These are phyloP conservation scores for Leccinellum luteum DNA, from an alignment of 768 basidiomycete species.

Conservation along the genomic window DNA sequence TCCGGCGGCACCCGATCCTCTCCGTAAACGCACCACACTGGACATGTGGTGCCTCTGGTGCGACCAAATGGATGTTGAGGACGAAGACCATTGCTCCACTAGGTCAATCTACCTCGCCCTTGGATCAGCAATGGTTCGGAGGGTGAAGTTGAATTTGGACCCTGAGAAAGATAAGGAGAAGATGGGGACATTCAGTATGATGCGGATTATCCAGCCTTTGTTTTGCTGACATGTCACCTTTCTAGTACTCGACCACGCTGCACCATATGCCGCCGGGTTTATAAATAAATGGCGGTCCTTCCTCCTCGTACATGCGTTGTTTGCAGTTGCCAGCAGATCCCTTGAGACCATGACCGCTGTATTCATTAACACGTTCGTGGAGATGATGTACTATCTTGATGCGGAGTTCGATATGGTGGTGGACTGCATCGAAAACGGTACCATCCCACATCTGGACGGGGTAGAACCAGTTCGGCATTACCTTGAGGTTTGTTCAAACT, in stretches of 20 bases:
- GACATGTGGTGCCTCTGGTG: background rate
- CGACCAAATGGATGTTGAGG: background rate
- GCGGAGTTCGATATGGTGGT: conserved; percentile 12
- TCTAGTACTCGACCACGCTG: background rate
- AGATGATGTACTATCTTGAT: too few species aligned
- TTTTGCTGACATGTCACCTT: background rate
- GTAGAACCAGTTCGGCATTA: conserved; percentile 1
- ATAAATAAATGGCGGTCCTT: background rate
- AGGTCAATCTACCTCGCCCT: too few species aligned
- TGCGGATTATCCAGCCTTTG: too few species aligned
- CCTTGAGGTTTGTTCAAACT: background rate
- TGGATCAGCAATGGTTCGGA: too few species aligned
- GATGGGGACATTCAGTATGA: background rate
- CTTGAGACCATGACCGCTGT: too few species aligned
- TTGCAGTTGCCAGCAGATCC: background rate
- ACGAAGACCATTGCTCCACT: background rate
- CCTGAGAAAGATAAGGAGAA: background rate
- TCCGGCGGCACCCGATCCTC: background rate
- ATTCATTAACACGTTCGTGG: conserved; percentile 11
- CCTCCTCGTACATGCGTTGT: background rate
- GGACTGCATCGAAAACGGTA: conserved; percentile 11
- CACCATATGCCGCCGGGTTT: background rate
- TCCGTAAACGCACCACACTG: conserved; percentile 5
- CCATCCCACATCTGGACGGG: conserved; percentile 9
- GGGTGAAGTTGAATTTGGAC: background rate